Percentiles rank a stretch among this genome's conserved stretches.
Conservation (phyloP, 2,329 filamentous ascomycete genomes). For the Aspergillus vadensis region DNA sequence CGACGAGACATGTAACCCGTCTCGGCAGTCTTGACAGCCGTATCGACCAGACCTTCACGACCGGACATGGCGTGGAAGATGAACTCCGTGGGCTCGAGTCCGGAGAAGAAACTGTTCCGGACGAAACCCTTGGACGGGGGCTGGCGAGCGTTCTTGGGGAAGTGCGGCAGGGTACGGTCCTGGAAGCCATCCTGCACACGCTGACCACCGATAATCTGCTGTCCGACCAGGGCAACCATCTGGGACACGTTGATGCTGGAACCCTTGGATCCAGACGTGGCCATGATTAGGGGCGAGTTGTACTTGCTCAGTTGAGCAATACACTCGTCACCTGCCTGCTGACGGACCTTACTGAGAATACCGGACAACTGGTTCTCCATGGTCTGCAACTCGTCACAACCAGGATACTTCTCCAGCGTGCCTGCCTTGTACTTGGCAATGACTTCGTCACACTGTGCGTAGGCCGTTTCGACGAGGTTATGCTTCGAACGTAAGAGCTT, state of each 20-base stretch:
- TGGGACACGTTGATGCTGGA: constrained; percentile 98
- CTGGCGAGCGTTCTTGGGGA: constrained; percentile 87
- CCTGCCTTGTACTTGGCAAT: constrained; percentile 79
- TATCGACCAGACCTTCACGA: constrained; percentile 97
- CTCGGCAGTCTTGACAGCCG: constrained; percentile 97
- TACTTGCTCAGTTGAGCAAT: constrained; percentile 85
- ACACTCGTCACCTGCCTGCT: constrained; percentile 87
- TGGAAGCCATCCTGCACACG: constrained; percentile 97
- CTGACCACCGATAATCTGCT: constrained; percentile 93
- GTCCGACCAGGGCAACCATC: constrained; percentile 96
- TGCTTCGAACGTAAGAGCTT: constrained; percentile 73
- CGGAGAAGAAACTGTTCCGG: constrained; percentile 94
- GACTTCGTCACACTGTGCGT: constrained; percentile 77
- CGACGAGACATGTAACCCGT: constrained; percentile 99
- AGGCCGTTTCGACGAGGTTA: constrained; percentile 73
- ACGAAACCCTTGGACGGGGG: constrained; percentile 98
- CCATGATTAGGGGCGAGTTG: constrained; percentile 95
- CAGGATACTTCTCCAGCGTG: constrained; percentile 80
- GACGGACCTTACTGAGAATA: constrained; percentile 87
- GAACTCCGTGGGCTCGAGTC: constrained; percentile 86
- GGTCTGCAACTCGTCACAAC: constrained; percentile 88
- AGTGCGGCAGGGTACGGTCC: constrained; percentile 90
- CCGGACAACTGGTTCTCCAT: constrained; percentile 89
- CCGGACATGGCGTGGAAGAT: constrained; percentile 98
- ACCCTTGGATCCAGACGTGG: constrained; percentile 94